Conservation (phyloP, 768 basidiomycete species). For the Amylocystis lapponica region DNA sequence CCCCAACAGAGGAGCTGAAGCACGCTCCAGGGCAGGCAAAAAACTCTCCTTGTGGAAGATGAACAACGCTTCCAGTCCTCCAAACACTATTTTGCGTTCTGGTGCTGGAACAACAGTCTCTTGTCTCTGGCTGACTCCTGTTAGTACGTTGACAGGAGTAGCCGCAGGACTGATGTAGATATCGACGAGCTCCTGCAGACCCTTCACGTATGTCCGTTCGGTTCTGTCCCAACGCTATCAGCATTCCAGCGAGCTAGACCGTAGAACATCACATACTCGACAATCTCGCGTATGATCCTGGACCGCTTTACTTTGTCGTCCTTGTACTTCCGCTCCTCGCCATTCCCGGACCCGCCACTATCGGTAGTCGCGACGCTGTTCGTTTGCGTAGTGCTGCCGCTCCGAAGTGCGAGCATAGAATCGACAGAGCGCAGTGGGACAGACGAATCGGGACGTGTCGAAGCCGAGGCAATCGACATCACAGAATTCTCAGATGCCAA, state of each 20-base stretch:
- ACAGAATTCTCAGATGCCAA: constrained; percentile 42
- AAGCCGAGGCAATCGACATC: constrained; percentile 35
- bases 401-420: constrained; percentile 53
- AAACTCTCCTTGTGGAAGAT: constrained; percentile 93
- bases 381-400: constrained; percentile 57
- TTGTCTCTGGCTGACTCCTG: constrained; percentile 64
- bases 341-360: constrained; percentile 63
- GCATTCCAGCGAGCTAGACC: constrained; percentile 4
- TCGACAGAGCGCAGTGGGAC: constrained; percentile 63
- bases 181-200: constrained; percentile 88
- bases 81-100: constrained; percentile 90
- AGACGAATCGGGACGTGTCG: constrained; percentile 34
- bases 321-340: constrained; percentile 84
- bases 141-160: constrained; percentile 61
- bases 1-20: constrained; percentile 63
- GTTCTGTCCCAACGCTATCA: constrained; percentile 47
- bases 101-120: constrained; percentile 81
- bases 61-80: constrained; percentile 82
- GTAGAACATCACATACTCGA: constrained; percentile 54
- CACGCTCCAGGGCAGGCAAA: constrained; percentile 81
- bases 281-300: constrained; percentile 84
- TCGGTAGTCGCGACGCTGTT: constrained; percentile 72
- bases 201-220: constrained; percentile 90
- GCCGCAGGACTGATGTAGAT: constrained; percentile 90
- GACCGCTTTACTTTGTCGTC: constrained; percentile 84